Base-by-base conservation (phyloP, 352 stramenopile species). In the Phytophthora niederhauseri region DNA sequence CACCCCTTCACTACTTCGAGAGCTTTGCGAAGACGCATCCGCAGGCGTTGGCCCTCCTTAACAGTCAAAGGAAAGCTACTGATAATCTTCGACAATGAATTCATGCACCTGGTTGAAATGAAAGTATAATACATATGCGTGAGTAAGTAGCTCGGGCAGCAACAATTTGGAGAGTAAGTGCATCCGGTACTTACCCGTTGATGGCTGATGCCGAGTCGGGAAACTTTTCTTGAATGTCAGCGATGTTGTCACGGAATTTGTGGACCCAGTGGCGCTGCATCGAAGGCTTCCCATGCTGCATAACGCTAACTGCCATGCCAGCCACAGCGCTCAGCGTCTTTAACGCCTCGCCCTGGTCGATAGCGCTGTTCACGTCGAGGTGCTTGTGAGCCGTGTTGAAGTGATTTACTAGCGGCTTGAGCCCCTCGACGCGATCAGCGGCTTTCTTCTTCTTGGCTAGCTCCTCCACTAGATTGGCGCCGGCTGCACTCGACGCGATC, bases 211-310 rank as follows among this genome's bases (percentile, higher is more conserved):
- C 28, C 12, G 58, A 64, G 12, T 64, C 58, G 31, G 58, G 46
- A 28, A 64, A 57, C 30, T 57, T 12, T 19, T 64, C 58, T 38
- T 57, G 45, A 20, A 57, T 38, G 31, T 51, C 46, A 12, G 58
- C 30, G 14, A 64, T 28, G 6, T 64, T 56, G 24, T 64, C 58
- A 28, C 58, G 14, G 46, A 64, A 64, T 30, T 64, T 64, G 3
- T 57, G 58, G 19, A 64, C 58, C 58, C 58, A 64, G 19, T 50
- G n/a, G 7, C 46, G 28, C n/a, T 64, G 56, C 46, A 64, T 57
- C 14, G 41, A 6, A 2, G 58, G 58, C 30, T 64, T 56, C 7
- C 58, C 58, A 2, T 64, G 30, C 30, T 57, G 58, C 58, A 64
- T 64, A 6, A 64, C 50, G 30, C 58, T 50, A 20, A 64, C 34